phyloP scores from a whole-genome alignment of 1,284 basidiomycete species.

The Tilletia setariae region DNA sequence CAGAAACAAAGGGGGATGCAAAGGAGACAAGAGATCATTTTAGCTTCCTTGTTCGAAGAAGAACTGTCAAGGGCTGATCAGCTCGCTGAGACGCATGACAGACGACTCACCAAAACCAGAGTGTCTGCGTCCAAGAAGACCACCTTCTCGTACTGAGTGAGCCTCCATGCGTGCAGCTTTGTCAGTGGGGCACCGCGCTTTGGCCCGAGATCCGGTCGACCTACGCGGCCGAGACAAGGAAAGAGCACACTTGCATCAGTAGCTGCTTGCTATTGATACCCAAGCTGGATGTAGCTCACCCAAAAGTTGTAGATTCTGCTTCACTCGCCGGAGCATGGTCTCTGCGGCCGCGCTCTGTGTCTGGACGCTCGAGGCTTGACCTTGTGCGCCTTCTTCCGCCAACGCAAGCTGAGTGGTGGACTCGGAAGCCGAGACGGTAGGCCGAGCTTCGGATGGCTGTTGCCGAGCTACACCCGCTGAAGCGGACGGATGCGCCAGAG shows the following conservation, averaged over 20 bases:
- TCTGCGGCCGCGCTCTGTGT: background rate
- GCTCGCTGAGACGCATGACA: background rate
- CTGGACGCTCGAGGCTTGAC: background rate
- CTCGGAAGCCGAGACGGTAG: background rate
- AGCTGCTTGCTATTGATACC: background rate
- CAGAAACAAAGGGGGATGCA: background rate
- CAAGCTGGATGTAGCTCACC: background rate
- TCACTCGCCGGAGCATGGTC: background rate
- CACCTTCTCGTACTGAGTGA: constrained; percentile 79
- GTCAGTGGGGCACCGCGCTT: constrained; percentile 66
- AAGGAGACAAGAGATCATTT: constrained; percentile 3
- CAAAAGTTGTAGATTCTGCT: constrained; percentile 12
- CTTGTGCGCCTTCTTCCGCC: background rate
- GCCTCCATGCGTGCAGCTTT: constrained; percentile 89
- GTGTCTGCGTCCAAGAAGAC: constrained; percentile 96
- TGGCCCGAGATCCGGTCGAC: constrained; percentile 79
- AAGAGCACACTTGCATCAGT: background rate
- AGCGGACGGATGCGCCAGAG: constrained; percentile 16
- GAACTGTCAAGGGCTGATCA: background rate
- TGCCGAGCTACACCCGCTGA: background rate
- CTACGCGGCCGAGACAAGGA: constrained; percentile 8
- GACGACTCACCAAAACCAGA: constrained; percentile 73
- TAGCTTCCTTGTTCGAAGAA: background rate
- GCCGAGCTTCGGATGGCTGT: background rate
- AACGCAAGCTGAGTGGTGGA: background rate